Conservation (phyloP, 2,329 filamentous ascomycete genomes). For the Pestalotiopsis sp. region DNA sequence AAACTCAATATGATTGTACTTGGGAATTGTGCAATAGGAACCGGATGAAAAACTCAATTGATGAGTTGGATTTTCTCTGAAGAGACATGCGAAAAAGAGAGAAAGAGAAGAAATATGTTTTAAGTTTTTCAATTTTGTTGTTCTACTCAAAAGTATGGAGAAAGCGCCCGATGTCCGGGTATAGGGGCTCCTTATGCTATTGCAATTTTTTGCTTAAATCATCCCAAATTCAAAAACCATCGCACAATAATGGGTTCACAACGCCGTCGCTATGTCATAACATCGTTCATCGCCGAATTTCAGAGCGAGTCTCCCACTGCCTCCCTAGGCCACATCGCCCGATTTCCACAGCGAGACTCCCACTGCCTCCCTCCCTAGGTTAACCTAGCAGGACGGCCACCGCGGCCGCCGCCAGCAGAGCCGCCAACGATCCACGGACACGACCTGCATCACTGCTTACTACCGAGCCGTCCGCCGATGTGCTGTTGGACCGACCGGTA, state of each 20-base stretch:
- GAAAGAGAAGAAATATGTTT: too few relatives aligned
- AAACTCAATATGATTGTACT: neutral
- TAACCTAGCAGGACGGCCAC: slow-evolving; percentile 40
- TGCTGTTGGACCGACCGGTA: slow-evolving; percentile 28
- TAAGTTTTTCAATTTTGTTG: too few relatives aligned
- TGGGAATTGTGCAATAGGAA: too few relatives aligned
- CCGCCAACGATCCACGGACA: slow-evolving; percentile 29
- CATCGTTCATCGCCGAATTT: too few relatives aligned
- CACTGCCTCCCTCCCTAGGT: neutral
- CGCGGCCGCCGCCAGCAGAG: slow-evolving; percentile 46
- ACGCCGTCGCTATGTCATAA: slow-evolving; percentile 33
- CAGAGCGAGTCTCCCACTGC: neutral
- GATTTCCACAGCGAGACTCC: neutral
- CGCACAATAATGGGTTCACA: slow-evolving; percentile 2
- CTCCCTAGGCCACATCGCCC: neutral
- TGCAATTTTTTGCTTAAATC: too few relatives aligned
- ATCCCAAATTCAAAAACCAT: too few relatives aligned
- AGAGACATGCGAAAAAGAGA: too few relatives aligned
- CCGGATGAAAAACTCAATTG: neutral
- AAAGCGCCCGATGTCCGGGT: too few relatives aligned
- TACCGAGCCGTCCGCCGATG: slow-evolving; percentile 18
- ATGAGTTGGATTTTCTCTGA: neutral
- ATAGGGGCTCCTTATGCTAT: neutral
- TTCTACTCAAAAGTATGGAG: too few relatives aligned
- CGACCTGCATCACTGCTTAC: slow-evolving; percentile 16